Percentiles rank a stretch among this genome's conserved stretches.
Conservation (phyloP, 2,329 filamentous ascomycete species). For the Monilinia polystroma region DNA sequence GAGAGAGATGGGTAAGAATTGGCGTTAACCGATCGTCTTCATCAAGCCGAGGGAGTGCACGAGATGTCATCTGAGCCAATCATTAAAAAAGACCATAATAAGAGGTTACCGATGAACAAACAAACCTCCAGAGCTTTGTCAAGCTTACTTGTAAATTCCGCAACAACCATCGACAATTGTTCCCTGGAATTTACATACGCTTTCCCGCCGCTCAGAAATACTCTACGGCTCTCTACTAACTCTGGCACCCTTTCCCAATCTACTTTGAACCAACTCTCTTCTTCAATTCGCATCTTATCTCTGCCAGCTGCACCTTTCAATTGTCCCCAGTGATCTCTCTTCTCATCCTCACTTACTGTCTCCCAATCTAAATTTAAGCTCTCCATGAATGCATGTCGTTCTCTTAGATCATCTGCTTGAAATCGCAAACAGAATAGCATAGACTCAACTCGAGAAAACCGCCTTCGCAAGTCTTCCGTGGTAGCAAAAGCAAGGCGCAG, state of each 20-base stretch:
- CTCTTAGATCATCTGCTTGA: conserved; percentile 69
- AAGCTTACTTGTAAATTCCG: conserved; percentile 77
- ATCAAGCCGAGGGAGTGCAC: conserved; percentile 85
- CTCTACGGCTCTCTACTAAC: conserved; percentile 74
- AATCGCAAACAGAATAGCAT: conserved; percentile 85
- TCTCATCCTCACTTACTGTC: conserved; percentile 75
- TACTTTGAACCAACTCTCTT: conserved; percentile 92
- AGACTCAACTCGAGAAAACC: conserved; percentile 84
- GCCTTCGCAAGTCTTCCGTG: conserved; percentile 83
- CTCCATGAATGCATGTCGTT: conserved; percentile 74
- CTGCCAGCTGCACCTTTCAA: conserved; percentile 40
- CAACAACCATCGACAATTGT: conserved; percentile 83
- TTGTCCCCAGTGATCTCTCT: conserved; percentile 44
- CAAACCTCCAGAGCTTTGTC: conserved; percentile 81
- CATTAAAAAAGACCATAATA: not conserved
- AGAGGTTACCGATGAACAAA: conserved; percentile 42
- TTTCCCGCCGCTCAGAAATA: conserved; percentile 76
- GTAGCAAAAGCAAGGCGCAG: conserved; percentile 87
- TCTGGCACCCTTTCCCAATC: conserved; percentile 94
- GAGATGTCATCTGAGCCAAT: conserved; percentile 69
- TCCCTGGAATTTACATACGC: conserved; percentile 88
- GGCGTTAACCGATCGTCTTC: conserved; percentile 89
- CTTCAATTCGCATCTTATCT: conserved; percentile 55
- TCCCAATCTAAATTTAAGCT: conserved; percentile 83
- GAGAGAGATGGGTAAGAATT: conserved; percentile 79